Evolutionary conservation across 371 early-diverging fungal genomes (phyloP).

Genomic region (Mortierella sp.): DNA sequence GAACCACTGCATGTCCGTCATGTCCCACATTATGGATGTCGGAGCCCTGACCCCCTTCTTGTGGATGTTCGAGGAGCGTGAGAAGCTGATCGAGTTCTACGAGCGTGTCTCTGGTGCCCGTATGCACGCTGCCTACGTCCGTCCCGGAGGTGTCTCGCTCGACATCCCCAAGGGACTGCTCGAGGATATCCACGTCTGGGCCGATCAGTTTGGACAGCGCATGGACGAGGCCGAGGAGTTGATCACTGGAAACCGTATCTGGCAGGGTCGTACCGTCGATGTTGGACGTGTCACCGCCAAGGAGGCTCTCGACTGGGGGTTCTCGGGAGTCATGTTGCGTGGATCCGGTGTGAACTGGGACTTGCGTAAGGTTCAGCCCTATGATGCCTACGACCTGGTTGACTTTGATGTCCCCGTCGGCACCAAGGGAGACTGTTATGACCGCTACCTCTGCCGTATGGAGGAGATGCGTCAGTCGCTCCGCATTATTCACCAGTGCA

Average conservation of each 20-base stretch:
- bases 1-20: slow-evolving; percentile 98
- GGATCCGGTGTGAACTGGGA: slow-evolving; percentile 96
- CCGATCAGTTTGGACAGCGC: slow-evolving; percentile 88
- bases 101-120: slow-evolving; percentile 98
- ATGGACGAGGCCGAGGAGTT: slow-evolving; percentile 96
- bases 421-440: slow-evolving; percentile 95
- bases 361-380: slow-evolving; percentile 93
- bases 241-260: slow-evolving; percentile 93
- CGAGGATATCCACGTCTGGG: slow-evolving; percentile 97
- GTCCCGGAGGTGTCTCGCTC: slow-evolving; percentile 96
- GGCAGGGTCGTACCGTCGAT: slow-evolving; percentile 91
- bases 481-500: slow-evolving; percentile 94
- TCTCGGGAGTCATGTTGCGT: slow-evolving; percentile 96
- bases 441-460: slow-evolving; percentile 95
- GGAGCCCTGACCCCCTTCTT: slow-evolving; percentile 98
- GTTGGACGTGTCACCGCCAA: slow-evolving; percentile 90
- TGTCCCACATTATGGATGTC: slow-evolving; percentile 97
- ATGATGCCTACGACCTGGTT: slow-evolving; percentile 95
- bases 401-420: slow-evolving; percentile 98
- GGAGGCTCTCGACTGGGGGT: slow-evolving; percentile 92
- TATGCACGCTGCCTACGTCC: slow-evolving; percentile 97
- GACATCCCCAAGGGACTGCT: slow-evolving; percentile 95
- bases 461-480: slow-evolving; percentile 99
- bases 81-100: slow-evolving; percentile 98
- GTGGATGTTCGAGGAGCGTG: slow-evolving; percentile 99